phyloP scores from a whole-genome alignment of 352 stramenopile genomes.

The Aphanomyces euteiches region DNA sequence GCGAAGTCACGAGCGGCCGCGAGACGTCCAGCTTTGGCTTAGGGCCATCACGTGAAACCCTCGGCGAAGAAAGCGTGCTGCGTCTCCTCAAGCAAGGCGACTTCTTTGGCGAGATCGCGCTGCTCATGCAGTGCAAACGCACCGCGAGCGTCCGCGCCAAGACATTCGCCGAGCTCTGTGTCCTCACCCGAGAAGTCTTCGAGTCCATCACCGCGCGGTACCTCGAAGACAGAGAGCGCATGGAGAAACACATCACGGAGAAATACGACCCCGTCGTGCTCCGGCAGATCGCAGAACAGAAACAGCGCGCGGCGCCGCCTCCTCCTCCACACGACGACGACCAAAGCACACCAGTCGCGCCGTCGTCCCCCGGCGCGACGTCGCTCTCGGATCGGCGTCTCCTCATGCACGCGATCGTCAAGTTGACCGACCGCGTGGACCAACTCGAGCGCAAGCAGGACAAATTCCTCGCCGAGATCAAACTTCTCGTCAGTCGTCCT shows the following conservation, averaged over 20 bases:
- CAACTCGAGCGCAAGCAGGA: too few species aligned
- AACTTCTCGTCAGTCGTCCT: too few species aligned
- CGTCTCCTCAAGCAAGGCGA: slow-evolving; percentile 52
- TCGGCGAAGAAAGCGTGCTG: neutral
- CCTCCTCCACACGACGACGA: too few species aligned
- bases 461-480: too few species aligned
- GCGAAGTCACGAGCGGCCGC: slow-evolving; percentile 66
- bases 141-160: slow-evolving; percentile 70
- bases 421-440: too few species aligned
- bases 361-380: too few species aligned
- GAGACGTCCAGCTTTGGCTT: neutral
- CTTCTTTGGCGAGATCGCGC: slow-evolving; percentile 77
- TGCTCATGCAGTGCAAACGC: slow-evolving; percentile 82
- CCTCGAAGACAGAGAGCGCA: slow-evolving; percentile 70
- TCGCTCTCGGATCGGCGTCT: too few species aligned
- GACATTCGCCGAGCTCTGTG: slow-evolving; percentile 72
- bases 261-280: slow-evolving; percentile 77
- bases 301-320: neutral
- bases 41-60: neutral
- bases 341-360: too few species aligned
- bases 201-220: slow-evolving; percentile 70
- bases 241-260: slow-evolving; percentile 83
- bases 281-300: slow-evolving; percentile 34
- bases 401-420: too few species aligned
- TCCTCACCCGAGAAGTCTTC: slow-evolving; percentile 66